A percentile compares a stretch with the other conserved stretches of the same genome.
Evolutionary conservation across 345 rosid genomes (phyloP).

Genomic region (Eutrema yunnanense): DNA sequence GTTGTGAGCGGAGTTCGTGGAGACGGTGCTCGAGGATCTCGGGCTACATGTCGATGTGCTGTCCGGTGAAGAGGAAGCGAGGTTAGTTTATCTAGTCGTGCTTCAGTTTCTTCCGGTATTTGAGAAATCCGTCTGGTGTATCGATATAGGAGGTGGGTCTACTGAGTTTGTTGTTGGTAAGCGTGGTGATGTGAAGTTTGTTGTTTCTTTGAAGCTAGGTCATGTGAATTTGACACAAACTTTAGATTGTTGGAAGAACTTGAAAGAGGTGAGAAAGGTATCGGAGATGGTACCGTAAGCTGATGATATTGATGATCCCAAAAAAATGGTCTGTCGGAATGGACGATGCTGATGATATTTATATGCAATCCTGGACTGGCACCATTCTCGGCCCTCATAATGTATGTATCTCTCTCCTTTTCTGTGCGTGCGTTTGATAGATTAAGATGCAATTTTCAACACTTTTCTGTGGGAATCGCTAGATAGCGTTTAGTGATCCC

Average conservation of each 20-base stretch:
- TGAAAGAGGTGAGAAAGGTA: constrained; percentile 90
- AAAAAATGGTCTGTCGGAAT: too few relatives aligned
- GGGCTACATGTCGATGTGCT: constrained; percentile 43
- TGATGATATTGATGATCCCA: too few relatives aligned
- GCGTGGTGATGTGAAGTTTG: constrained; percentile 42
- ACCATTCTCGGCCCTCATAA: constrained; percentile 83
- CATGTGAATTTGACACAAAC: constrained; percentile 63
- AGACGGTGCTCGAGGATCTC: constrained; percentile 26
- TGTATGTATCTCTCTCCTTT: constrained; percentile 32
- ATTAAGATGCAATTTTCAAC: not conserved
- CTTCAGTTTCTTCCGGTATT: constrained; percentile 55
- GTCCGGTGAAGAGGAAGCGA: constrained; percentile 64
- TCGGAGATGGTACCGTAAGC: constrained; percentile 88
- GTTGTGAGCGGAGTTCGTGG: constrained; percentile 15
- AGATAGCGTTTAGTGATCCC: not conserved
- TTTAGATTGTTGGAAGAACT: constrained; percentile 90
- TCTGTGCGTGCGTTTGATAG: not conserved
- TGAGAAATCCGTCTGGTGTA: constrained; percentile 40
- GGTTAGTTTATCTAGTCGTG: constrained; percentile 50
- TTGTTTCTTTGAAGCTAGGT: constrained; percentile 51
- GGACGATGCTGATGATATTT: constrained; percentile 90
- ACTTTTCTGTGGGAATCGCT: not conserved
- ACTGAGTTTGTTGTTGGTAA: constrained; percentile 60
- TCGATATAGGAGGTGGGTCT: constrained; percentile 79
- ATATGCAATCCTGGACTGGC: constrained; percentile 94